phyloP scores from a whole-genome alignment of 108 stramenopile species.

The Nitzschia palea region DNA sequence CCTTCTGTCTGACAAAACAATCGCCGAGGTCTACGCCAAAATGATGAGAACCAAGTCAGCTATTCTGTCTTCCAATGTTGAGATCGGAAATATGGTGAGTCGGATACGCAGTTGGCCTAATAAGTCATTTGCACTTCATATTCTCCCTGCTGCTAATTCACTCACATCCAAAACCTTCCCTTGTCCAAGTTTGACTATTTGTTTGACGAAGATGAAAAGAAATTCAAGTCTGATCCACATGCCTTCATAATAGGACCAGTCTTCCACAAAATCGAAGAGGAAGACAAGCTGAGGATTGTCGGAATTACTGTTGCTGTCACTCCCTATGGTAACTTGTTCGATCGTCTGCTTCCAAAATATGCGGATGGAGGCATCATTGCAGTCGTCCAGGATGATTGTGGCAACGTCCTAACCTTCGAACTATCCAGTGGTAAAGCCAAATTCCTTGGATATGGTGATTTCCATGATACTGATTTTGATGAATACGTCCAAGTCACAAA shows the following conservation, averaged over 20 bases:
- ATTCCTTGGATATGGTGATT: slow-evolving; percentile 25
- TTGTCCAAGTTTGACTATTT: slow-evolving; percentile 10
- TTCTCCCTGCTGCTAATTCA: too few relatives aligned
- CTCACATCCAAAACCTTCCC: too few relatives aligned
- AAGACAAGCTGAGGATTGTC: background rate
- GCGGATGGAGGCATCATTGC: slow-evolving; percentile 20
- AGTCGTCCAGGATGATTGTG: slow-evolving; percentile 15
- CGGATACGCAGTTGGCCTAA: too few relatives aligned
- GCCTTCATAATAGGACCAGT: slow-evolving; percentile 19
- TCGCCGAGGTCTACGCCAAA: slow-evolving; percentile 3
- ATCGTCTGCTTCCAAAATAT: slow-evolving; percentile 15
- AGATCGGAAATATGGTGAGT: slow-evolving; percentile 11
- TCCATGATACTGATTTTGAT: slow-evolving; percentile 18
- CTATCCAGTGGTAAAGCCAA: slow-evolving; percentile 8
- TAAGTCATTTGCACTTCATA: too few relatives aligned
- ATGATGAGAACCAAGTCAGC: background rate
- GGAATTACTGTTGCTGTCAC: slow-evolving; percentile 13
- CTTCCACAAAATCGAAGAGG: background rate
- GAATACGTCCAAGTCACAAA: slow-evolving; percentile 2
- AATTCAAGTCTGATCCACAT: slow-evolving; percentile 11
- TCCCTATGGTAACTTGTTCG: slow-evolving; percentile 16
- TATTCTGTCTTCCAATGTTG: background rate
- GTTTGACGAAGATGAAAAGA: slow-evolving; percentile 9
- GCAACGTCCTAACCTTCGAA: slow-evolving; percentile 9
- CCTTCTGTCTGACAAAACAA: slow-evolving; percentile 12